Base-by-base conservation (phyloP, 495 filamentous ascomycete genomes). In the Cladorrhinum samala region DNA sequence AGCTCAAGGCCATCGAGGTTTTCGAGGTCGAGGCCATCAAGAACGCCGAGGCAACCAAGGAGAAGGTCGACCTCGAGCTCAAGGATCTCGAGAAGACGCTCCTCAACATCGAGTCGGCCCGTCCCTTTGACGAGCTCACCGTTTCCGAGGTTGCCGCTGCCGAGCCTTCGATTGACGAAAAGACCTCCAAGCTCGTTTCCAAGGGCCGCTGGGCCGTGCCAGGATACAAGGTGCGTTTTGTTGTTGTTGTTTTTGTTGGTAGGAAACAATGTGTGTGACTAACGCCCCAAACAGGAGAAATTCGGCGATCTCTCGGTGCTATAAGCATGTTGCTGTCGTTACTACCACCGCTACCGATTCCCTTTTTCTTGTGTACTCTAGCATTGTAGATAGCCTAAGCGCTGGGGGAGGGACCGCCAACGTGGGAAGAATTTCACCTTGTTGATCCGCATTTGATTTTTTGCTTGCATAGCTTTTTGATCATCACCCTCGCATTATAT, bases 121-220 rank as follows among this genome's bases (percentile, higher is more conserved):
- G 94, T 71, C 89, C 92, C 51, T 97, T 96, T 71, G 93, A 99
- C 58, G 88, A 99, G 57, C 81, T 97, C 72, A 97, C 94, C 64
- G 93, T 97, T 73, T 93, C 97, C 72, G 94, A 99, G 68, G 87
- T 99, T 72, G 88, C 85, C 52, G 81, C 85, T 55, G 94, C 89
- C 52, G 86, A 87, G 65, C 93, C 92, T 49, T 91, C 95, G 61
- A 96, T 97, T 72, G 94, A 99, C 71, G 81, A 91, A 82, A 89
- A 90, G 76, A 95, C 90, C 52, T 73, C 86, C 55, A 81, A 91
- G 74, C 80, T 97, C 68, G 91, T 97, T 46, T 87, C 87, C 69
- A 97, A 91, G 83, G 91, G 92, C 73, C 88, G 91, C 79, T 99
- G 94, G 94, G 78, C 82, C 75, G 89, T 93, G 61, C 89, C 94